A percentile compares a stretch with the other conserved stretches of the same genome.
These are phyloP conservation scores for Knoxia roxburghii DNA, from an alignment of 257 asterid genomes.

Conservation along the genomic window DNA sequence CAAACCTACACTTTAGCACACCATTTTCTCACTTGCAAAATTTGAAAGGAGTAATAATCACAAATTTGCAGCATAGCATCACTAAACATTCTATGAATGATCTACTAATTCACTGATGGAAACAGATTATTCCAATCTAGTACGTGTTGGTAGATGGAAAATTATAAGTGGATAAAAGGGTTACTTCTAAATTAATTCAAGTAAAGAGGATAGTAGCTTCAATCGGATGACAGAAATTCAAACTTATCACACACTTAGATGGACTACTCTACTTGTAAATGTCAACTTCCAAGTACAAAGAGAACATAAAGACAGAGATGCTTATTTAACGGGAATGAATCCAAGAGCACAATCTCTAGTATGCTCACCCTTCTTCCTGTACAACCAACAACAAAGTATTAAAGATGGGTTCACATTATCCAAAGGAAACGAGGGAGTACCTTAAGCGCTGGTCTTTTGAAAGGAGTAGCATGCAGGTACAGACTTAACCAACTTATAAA, in stretches of 20 bases:
- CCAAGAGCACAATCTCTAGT: background rate
- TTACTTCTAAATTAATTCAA: background rate
- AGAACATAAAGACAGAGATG: background rate
- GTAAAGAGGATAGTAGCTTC: background rate
- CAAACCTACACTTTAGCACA: background rate
- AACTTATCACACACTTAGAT: background rate
- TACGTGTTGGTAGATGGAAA: too few relatives aligned
- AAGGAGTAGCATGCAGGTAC: conserved; percentile 81
- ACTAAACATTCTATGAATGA: background rate
- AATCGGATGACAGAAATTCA: background rate
- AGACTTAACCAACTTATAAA: conserved; percentile 77
- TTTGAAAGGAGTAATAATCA: background rate
- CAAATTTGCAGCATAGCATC: background rate
- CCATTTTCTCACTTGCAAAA: background rate
- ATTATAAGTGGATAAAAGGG: background rate
- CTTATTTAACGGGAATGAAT: background rate
- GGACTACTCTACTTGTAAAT: too few relatives aligned
- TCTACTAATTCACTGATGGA: background rate
- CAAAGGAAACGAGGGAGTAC: conserved; percentile 28
- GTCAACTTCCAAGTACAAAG: background rate
- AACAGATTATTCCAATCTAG: background rate
- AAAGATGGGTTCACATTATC: background rate
- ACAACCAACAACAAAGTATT: background rate
- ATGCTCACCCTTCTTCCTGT: background rate
- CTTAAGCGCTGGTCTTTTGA: conserved; percentile 93